These are phyloP conservation scores for Candida sithepensis DNA, from an alignment of 805 yeast species.

Conservation along the genomic window DNA sequence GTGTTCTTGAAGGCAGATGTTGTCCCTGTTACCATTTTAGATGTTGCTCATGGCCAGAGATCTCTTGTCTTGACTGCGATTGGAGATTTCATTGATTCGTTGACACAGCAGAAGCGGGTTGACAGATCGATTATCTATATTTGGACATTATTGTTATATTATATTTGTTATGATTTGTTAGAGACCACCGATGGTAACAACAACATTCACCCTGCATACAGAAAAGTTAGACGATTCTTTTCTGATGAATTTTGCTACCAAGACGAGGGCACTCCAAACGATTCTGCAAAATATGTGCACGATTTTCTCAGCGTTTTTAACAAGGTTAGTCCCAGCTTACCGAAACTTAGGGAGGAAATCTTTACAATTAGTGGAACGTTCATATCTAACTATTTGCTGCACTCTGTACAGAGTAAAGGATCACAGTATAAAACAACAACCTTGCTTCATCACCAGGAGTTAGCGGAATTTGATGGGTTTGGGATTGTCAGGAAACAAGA, in stretches of 20 bases:
- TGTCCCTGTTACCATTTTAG: neutral
- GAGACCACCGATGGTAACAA: neutral
- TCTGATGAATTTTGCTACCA: neutral
- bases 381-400: neutral
- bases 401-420: neutral
- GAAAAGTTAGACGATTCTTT: neutral
- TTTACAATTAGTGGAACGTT: neutral
- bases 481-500: constrained; percentile 12
- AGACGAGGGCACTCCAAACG: neutral
- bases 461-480: constrained; percentile 6
- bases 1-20: neutral
- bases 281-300: neutral
- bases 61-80: neutral
- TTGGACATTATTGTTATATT: neutral
- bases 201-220: neutral
- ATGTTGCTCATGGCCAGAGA: neutral
- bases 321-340: neutral
- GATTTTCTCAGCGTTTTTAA: neutral
- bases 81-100: neutral
- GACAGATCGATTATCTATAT: neutral
- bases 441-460: neutral
- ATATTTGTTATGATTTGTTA: neutral
- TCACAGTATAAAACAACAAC: neutral
- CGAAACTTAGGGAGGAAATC: neutral
- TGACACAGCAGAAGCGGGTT: neutral